Conservation (phyloP, 1,139 yeast genomes). For the Candida neerlandica region DNA sequence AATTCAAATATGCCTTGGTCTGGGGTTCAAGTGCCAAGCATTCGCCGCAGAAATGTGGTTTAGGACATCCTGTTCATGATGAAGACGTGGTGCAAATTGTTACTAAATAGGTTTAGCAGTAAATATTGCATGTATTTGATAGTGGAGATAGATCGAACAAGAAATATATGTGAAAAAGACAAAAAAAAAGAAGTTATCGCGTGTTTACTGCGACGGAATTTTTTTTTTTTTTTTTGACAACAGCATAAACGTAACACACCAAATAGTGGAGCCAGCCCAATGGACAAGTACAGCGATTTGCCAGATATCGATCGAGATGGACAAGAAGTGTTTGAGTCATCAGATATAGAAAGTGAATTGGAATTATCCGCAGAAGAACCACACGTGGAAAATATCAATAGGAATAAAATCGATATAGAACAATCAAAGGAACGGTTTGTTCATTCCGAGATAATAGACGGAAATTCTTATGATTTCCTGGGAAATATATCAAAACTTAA, state of each 20-base stretch:
- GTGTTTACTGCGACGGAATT: too few relatives aligned
- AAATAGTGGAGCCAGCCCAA: slow-evolving; percentile 1
- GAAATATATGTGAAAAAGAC: background rate
- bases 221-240: background rate
- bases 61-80: slow-evolving; percentile 79
- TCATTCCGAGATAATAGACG: slow-evolving; percentile 18
- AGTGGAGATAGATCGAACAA: background rate
- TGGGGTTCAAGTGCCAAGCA: slow-evolving; percentile 98
- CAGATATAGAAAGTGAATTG: slow-evolving; percentile 45
- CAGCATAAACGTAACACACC: background rate
- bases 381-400: slow-evolving; percentile 16
- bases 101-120: slow-evolving; percentile 52
- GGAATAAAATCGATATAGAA: slow-evolving; percentile 22
- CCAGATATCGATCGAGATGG: slow-evolving; percentile 33
- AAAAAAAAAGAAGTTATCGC: background rate
- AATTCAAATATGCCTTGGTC: slow-evolving; percentile 90
- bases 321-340: slow-evolving; percentile 51
- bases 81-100: slow-evolving; percentile 94
- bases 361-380: background rate
- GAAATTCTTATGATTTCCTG: slow-evolving; percentile 37
- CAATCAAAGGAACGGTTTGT: slow-evolving; percentile 25
- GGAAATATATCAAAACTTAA: slow-evolving; percentile 30
- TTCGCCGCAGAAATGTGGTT: slow-evolving; percentile 95
- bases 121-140: too few relatives aligned
- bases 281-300: slow-evolving; percentile 25